Base-by-base conservation (phyloP, 1,284 basidiomycete genomes). In the Coniferiporia weirii region DNA sequence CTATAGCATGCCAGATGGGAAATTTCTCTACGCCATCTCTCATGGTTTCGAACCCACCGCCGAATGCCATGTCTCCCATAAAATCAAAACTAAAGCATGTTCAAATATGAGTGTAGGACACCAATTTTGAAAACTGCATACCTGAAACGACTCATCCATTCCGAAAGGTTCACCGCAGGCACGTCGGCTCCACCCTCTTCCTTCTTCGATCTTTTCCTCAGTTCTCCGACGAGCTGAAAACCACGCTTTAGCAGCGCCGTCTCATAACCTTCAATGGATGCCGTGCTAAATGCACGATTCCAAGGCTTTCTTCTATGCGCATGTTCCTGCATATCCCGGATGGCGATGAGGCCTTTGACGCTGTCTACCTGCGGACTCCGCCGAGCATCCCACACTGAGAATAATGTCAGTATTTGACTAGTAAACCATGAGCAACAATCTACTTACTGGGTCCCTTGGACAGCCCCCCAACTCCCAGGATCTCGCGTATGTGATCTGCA, bases 231-330 rank as follows among this genome's bases (percentile, higher is more conserved):
- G 6, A 79, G 66, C 57, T 77, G 72, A n/a, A 52, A 61, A 12
- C 70, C 69, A 15, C 75, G 68, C 32, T 61, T 60, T 34, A 65
- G 60, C 52, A 78, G 62, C 27, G 75, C 60, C 0, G 70, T 70
- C 56, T 75, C 68, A 57, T 77, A 79, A 22, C 71, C 73, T 60
- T 68, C 73, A 20, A 79, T 60, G 7, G 75, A 68, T n/a, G 68
- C 64, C 5, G 69, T 68, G 53, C 67, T 72, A 63, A 79, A 77
- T 4, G 71, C 78, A 45, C 71, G 70, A 59, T 72, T 75, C 78
- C 78, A 79, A 8, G 71, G 70, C 54, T 70, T 71, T 32, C 78
- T 73, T 32, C 73, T 66, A 7, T 70, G 67, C 1, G 71, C 68
- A 61, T 79, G 78, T 43, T 72, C 70, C 17, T 68, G 67, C 27